Evolutionary conservation across 106 monocot species (phyloP), one percentile per base, ranked within the genome.

Genomic region (Dioscorea alata): DNA sequence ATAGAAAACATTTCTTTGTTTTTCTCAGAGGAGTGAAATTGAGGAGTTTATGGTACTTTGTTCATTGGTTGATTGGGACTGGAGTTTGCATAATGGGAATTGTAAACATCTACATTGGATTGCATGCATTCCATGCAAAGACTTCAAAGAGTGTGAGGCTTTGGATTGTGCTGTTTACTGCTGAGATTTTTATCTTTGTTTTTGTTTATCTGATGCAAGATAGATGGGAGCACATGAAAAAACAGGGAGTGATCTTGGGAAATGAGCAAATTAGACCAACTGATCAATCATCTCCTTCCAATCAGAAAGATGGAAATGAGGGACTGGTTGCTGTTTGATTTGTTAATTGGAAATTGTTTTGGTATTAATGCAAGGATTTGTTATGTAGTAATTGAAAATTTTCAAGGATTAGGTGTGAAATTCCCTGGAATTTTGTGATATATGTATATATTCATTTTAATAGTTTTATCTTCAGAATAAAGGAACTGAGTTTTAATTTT

Each of bases 11-110:
- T 68, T 42, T 33, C 42, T 28, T 21, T 25, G 53, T 4, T 58
- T 54, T 61, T 69, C 53, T 49, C 63, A 93, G 93, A 74, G 86
- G 88, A 19, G 54, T 68, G 14, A 84, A 75, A 64, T n/a, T 69
- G 20, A 89, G 93, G 74, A 80, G 83, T 64, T 17, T 86, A 10
- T 93, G 93, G 89, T 89, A 86, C 70, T 67, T 82, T 31, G 67
- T 48, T 16, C 89, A 93, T 73, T 93, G 93, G 93, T 34, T 93
- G 35, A 60, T 86, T 13, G 89, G 93, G 48, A 82, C 77, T 42
- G 77, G 60, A 60, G 74, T 81, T 23, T 72, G 65, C 48, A 57
- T 82, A 12, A n/a, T 71, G 48, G 89, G 83, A 22, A 80, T 86
- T 51, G 65, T 79, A 16, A 89, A 89, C 63, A 67, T 84, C 15